Evolutionary conservation across 2,329 filamentous ascomycete species (phyloP).

Genomic region (Fusarium sp.): DNA sequence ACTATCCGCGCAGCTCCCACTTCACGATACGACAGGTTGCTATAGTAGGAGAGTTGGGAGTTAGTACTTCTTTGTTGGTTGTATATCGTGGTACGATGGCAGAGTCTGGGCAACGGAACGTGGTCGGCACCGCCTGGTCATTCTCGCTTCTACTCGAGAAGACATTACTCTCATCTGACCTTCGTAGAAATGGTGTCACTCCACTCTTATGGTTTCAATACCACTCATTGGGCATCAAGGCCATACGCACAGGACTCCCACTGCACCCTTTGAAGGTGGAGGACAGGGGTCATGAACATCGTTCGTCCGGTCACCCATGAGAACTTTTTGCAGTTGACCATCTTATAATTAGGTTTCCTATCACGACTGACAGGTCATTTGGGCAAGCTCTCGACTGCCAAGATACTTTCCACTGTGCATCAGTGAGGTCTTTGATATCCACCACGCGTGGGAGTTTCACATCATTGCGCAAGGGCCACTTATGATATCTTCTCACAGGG

Average conservation of each 20-base stretch:
- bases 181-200: neutral
- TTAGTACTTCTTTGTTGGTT: neutral
- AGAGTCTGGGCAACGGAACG: neutral
- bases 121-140: neutral
- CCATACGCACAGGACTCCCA: neutral
- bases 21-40: too few species aligned
- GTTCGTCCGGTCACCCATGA: neutral
- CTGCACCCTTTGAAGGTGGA: neutral
- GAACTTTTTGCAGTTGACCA: neutral
- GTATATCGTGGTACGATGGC: neutral
- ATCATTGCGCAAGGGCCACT: neutral
- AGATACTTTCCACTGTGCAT: neutral
- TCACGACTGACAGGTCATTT: neutral
- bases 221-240: neutral
- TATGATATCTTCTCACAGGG: neutral
- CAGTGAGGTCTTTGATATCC: too few species aligned
- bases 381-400: neutral
- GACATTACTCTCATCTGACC: neutral
- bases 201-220: fast-evolving
- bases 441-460: neutral
- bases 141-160: fast-evolving
- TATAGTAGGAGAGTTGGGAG: fast-evolving
- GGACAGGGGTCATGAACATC: too few species aligned
- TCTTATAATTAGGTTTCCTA: neutral
- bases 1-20: neutral